Evolutionary conservation across 2,329 filamentous ascomycete species (phyloP).

Genomic region (Epicoccum sorghinum): DNA sequence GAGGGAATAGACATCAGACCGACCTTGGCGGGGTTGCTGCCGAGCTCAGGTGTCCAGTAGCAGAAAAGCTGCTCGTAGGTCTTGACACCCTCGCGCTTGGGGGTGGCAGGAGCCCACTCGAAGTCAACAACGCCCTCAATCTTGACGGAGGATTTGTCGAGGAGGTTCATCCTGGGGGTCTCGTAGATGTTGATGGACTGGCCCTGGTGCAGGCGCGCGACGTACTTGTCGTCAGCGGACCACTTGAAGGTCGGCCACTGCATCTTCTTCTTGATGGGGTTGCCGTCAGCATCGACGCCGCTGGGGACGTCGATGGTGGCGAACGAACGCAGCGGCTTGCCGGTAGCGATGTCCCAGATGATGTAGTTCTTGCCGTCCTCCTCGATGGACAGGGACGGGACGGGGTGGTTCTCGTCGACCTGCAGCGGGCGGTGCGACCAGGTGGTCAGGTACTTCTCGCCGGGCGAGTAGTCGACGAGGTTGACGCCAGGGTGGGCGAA

Average conservation of each 20-base stretch:
- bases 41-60: constrained; percentile 98
- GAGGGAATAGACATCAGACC: constrained; percentile 94
- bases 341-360: constrained; percentile 94
- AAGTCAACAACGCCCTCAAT: constrained; percentile 97
- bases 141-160: constrained; percentile 92
- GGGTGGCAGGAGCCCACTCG: constrained; percentile 90
- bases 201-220: constrained; percentile 86
- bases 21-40: constrained; percentile 97
- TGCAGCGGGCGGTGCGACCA: constrained; percentile 95
- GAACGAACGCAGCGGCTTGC: constrained; percentile 90
- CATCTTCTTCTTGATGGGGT: constrained; percentile 83
- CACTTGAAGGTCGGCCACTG: constrained; percentile 99
- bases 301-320: constrained; percentile 82
- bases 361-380: constrained; percentile 99
- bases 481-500: constrained; percentile 97
- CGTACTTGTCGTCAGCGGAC: constrained; percentile 97
- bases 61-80: constrained; percentile 94
- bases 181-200: constrained; percentile 92
- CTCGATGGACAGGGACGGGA: constrained; percentile 75
- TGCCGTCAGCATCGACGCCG: constrained; percentile 65
- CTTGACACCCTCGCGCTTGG: constrained; percentile 84
- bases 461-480: constrained; percentile 92
- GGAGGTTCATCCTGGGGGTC: constrained; percentile 83
- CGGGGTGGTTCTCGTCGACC: constrained; percentile 85
- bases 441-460: constrained; percentile 90